phyloP scores from a whole-genome alignment of 2,329 filamentous ascomycete genomes.

The Colletotrichum higginsianum region DNA sequence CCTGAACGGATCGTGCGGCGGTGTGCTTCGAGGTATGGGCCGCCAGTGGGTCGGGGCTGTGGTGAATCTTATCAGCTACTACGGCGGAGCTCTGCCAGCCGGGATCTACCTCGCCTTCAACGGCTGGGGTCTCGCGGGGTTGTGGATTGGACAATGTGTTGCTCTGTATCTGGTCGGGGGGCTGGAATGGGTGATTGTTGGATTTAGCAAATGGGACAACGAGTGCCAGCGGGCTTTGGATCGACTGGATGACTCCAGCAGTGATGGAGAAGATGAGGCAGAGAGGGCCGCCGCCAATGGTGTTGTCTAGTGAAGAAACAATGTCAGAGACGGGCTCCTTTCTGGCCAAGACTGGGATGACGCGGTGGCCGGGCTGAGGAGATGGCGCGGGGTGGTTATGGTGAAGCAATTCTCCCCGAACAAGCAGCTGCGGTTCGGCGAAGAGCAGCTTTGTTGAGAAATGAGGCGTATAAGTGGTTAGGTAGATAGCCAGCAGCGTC shows the following conservation, averaged over 20 bases:
- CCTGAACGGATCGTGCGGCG: slow-evolving; percentile 87
- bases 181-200: slow-evolving; percentile 85
- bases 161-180: slow-evolving; percentile 85
- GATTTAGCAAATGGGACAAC: slow-evolving; percentile 81
- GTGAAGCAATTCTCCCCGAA: background rate
- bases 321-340: too few relatives aligned
- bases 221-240: slow-evolving; percentile 81
- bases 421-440: background rate
- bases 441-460: background rate
- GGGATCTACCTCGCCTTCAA: slow-evolving; percentile 90
- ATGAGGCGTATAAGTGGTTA: background rate
- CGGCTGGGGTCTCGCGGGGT: slow-evolving; percentile 83
- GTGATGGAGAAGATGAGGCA: slow-evolving; percentile 19
- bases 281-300: background rate
- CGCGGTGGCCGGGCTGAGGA: slow-evolving; percentile 13
- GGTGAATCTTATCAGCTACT: slow-evolving; percentile 88
- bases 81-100: slow-evolving; percentile 83
- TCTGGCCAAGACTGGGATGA: background rate
- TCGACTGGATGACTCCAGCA: slow-evolving; percentile 71
- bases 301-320: slow-evolving; percentile 1
- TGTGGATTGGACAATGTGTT: slow-evolving; percentile 89
- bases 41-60: slow-evolving; percentile 86
- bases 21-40: slow-evolving; percentile 86
- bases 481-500: background rate
- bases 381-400: background rate